Base-by-base conservation (phyloP, 139 green algal species). In the Coelastrella sp. region DNA sequence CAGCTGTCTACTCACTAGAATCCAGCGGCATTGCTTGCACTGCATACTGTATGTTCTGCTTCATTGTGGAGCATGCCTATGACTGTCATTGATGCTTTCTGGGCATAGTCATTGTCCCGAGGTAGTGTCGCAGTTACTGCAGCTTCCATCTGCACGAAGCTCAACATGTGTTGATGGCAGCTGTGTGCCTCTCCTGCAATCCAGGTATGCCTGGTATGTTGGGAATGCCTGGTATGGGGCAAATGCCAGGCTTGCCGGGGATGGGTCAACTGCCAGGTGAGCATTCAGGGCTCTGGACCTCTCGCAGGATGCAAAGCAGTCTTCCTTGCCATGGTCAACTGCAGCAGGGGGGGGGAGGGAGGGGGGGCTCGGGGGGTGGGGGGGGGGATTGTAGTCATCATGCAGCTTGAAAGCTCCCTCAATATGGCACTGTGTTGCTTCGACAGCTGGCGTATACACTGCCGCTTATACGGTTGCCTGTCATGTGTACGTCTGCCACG, bases 231-330 rank as follows among this genome's bases (percentile, higher is more conserved):
- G 79, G 79, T 17, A 64, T 64, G 14, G 61, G 60, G 16, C 79
- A 85, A 17, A 64, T 61, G 57, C 60, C 61, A 23, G 79, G 56
- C 16, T 22, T 85, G 17, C 19, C 57, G 6, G 57, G 57, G 10
- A 85, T 85, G 79, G 56, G 16, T 7, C 79, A 85, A 73, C 68
- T 85, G 79, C 79, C 56, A 85, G 79, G 79, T 85, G 57, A 85
- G 79, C 54, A 14, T 60, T 82, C 32, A 17, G 19, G 32, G 32
- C 32, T 47, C 32, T 47, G 32, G 32, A 47, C 32, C 32, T 47
- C 32, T 47, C 32, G 32, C 32, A 47, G 32, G 32, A 71, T 71
- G 61, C 5, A 60, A 65, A 66, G 32, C 61, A n/a, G 13, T 84
- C 19, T 73, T 4, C 10, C 64, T 10, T 84, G 78, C 8, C 32